A percentile compares a stretch with the other conserved stretches of the same genome.
Evolutionary conservation across 2,329 filamentous ascomycete species (phyloP).

Genomic region (Beauveria scarabaeidicola): DNA sequence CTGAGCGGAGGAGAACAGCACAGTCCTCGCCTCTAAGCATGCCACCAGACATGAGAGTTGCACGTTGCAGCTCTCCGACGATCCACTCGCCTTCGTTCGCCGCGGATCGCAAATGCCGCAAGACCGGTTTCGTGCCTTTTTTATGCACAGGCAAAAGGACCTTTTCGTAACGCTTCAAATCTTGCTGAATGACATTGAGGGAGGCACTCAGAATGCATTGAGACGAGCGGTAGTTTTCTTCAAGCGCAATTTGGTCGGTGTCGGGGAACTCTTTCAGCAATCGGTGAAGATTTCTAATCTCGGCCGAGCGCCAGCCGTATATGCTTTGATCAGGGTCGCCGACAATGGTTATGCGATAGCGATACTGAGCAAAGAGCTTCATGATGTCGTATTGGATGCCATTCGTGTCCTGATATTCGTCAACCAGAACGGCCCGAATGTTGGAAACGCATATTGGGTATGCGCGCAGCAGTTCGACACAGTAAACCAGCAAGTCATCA

Average conservation of each 20-base stretch:
- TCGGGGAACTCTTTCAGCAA: constrained; percentile 69
- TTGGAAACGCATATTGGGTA: constrained; percentile 79
- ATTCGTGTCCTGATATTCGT: constrained; percentile 98
- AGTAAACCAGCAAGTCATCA: constrained; percentile 81
- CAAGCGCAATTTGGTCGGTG: constrained; percentile 74
- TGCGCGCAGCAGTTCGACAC: constrained; percentile 65
- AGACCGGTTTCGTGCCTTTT: constrained; percentile 69
- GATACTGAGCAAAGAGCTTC: constrained; percentile 69
- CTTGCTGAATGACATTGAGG: constrained; percentile 83
- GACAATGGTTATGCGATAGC: constrained; percentile 80
- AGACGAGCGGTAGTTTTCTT: constrained; percentile 92
- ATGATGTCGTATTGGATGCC: constrained; percentile 91
- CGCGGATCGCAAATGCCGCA: constrained; percentile 64
- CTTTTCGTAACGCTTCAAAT: constrained; percentile 72
- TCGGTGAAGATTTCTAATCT: constrained; percentile 77
- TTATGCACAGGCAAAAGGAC: constrained; percentile 70
- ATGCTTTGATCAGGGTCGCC: constrained; percentile 98
- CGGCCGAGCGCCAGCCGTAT: constrained; percentile 89
- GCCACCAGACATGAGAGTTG: constrained; percentile 60
- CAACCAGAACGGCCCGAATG: constrained; percentile 83
- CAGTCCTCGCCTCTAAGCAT: constrained; percentile 70
- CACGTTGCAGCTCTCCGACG: constrained; percentile 69
- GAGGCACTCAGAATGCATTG: constrained; percentile 74
- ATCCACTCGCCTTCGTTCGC: constrained; percentile 80
- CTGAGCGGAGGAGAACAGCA: constrained; percentile 79